Base-by-base conservation (phyloP, 2,329 filamentous ascomycete species). In the Geoglossum cookeanum region DNA sequence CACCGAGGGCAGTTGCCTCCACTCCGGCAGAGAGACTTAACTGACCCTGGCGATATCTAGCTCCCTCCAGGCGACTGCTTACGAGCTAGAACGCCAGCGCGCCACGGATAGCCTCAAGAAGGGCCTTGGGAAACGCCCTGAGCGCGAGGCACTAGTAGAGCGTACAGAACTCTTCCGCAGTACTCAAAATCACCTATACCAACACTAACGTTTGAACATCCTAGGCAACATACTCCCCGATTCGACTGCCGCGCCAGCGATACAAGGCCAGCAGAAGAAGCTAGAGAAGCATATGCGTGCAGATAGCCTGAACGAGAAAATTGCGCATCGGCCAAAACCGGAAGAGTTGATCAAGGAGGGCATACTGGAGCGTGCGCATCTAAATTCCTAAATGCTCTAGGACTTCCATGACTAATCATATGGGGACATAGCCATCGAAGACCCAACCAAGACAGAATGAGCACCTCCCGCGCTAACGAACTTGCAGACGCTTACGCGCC, bases 251-350 rank as follows among this genome's bases (percentile, higher is more conserved):
- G 88, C 89, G 0, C 89, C 90, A 0, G 78, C 84, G 1, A 74
- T 96, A 57, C 82, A 84, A 66, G 87, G 84, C 58, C 81, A 88
- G 60, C 88, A 92, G 69, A 84, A 79, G 66, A 87, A 94, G 73
- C 81, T 96, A 47, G 81, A 89, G 70, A 88, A 83, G 68, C 84
- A 88, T 69, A 95, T 96, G 89, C 80, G 85, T 13, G 85, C 82
- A 59, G 87, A 95, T 69, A 84, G 78, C 57, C 76, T 96, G 60
- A 92, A 94, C 69, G 88, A 94, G 66, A 90, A 90, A 69, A 81
- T 96, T 61, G 79, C 84, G 65, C 78, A 84, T 64, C 78, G 90
- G 22, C 90, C 90, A 1, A 76, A 79, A 39, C 84, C 86, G 9
- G 86, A 89, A 62, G 77, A 84, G 55, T 74, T 95, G 61, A 75